phyloP scores from a whole-genome alignment of 306 rosid genomes.

The Trichosanthes cucumerina region DNA sequence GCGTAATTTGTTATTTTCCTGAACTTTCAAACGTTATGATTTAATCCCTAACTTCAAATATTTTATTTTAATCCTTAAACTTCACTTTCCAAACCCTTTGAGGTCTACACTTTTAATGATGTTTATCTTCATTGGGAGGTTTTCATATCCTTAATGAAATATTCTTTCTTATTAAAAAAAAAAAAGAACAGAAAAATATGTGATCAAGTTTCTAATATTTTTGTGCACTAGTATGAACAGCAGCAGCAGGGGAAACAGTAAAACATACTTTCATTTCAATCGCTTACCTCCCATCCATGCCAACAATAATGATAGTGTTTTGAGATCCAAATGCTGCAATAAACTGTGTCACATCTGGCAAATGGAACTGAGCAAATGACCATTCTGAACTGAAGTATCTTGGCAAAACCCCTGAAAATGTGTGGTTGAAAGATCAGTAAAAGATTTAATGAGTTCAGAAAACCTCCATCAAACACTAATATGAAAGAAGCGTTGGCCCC shows the following conservation, averaged over 20 bases:
- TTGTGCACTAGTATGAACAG: not conserved
- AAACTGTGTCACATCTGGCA: constrained; percentile 57
- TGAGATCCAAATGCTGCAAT: constrained; percentile 86
- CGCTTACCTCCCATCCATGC: constrained; percentile 87
- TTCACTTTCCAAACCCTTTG: too few species aligned
- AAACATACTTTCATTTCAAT: not conserved
- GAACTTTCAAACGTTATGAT: too few species aligned
- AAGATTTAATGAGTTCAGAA: not conserved
- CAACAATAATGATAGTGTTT: constrained; percentile 51
- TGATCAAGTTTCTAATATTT: not conserved
- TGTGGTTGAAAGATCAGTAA: not conserved
- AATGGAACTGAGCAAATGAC: constrained; percentile 88
- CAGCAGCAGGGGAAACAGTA: not conserved
- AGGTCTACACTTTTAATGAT: too few species aligned
- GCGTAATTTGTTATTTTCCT: not conserved
- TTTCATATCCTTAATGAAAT: too few species aligned
- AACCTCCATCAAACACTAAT: not conserved
- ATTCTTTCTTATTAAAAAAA: too few species aligned
- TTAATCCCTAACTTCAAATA: not conserved
- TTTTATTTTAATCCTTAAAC: not conserved
- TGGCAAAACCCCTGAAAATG: constrained; percentile 65
- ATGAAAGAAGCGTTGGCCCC: not conserved
- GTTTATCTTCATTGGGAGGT: too few species aligned
- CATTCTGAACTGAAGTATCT: constrained; percentile 98
- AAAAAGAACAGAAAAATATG: not conserved